Base-by-base conservation (phyloP, 805 yeast genomes). In the Kuraishia ogatae region DNA sequence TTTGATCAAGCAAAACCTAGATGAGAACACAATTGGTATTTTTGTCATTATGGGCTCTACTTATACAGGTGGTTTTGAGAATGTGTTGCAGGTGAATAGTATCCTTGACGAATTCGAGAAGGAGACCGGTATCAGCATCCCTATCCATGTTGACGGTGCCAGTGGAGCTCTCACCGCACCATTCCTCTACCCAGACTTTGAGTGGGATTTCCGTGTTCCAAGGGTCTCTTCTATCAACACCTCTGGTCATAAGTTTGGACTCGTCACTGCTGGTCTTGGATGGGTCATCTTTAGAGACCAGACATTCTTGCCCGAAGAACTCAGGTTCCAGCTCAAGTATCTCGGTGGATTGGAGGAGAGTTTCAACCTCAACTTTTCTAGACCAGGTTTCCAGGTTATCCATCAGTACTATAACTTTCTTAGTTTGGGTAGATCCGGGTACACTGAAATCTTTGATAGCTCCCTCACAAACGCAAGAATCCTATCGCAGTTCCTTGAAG, bases 121-220 rank as follows among this genome's bases (percentile, higher is more conserved):
- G 57, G 84, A 85, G 61, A 83, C 79, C 2, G 96, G 96, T 6
- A 56, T 71, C 56, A 79, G 78, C 62, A 76, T 91, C 56, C 90
- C 94, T 50, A 89, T 91, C 64, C 97, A 91, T 66, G 94, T 92
- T 26, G 97, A 91, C 68, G 97, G 94, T 61, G 97, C 97, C 1
- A 82, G 90, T 21, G 97, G 97, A 56, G 97, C 87, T 1, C 82
- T 91, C 66, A 79, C 91, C 49, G 96, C 96, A 1, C 96, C 97
- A 20, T 87, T 91, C 64, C 69, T 82, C 28, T 85, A 78, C 66
- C 96, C 96, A 2, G 80, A 85, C 19, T 75, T 84, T 58, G 79
- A 76, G 61, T 91, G 97, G 97, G 97, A 90, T 68, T 92, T 91
- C 72, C 73, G 83, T 58, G 66, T 87, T 51, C 81, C 81, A 24